phyloP scores from a whole-genome alignment of 1,284 basidiomycete species.

The Boletus mariae region DNA sequence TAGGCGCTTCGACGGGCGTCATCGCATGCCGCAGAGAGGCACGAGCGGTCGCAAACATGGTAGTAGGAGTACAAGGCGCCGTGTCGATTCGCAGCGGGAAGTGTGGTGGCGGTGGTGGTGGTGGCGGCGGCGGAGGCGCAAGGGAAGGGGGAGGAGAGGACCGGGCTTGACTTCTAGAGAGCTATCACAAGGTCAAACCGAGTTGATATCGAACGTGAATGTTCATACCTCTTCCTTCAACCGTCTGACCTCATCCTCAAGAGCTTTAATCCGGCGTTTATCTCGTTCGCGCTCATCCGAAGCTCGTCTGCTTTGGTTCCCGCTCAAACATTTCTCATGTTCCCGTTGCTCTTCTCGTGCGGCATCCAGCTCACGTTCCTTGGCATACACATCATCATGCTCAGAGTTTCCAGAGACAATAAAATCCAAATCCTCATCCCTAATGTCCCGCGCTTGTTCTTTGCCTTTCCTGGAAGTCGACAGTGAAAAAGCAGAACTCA shows the following conservation, averaged over 20 bases:
- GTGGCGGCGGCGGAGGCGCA: constrained; percentile 38
- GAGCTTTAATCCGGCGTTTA: constrained; percentile 57
- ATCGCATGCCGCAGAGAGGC: constrained; percentile 59
- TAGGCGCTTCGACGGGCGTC: constrained; percentile 59
- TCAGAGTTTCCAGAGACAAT: constrained; percentile 40
- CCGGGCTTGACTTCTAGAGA: constrained; percentile 40
- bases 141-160: constrained; percentile 19
- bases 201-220: constrained; percentile 1
- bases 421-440: constrained; percentile 20
- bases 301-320: constrained; percentile 20
- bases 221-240: constrained; percentile 59
- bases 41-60: constrained; percentile 54
- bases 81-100: constrained; percentile 35
- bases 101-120: constrained; percentile 47
- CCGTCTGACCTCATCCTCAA: constrained; percentile 64
- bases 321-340: constrained; percentile 34
- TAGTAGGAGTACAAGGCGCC: constrained; percentile 32
- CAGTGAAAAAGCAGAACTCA: neutral
- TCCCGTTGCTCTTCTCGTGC: constrained; percentile 46
- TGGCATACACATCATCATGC: constrained; percentile 49
- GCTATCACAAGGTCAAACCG: constrained; percentile 26
- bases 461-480: constrained; percentile 45
- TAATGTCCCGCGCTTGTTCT: constrained; percentile 35
- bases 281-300: constrained; percentile 50
- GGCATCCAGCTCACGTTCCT: constrained; percentile 55